phyloP scores from a whole-genome alignment of 305 asterid species.

The Fraxinus floribunda region DNA sequence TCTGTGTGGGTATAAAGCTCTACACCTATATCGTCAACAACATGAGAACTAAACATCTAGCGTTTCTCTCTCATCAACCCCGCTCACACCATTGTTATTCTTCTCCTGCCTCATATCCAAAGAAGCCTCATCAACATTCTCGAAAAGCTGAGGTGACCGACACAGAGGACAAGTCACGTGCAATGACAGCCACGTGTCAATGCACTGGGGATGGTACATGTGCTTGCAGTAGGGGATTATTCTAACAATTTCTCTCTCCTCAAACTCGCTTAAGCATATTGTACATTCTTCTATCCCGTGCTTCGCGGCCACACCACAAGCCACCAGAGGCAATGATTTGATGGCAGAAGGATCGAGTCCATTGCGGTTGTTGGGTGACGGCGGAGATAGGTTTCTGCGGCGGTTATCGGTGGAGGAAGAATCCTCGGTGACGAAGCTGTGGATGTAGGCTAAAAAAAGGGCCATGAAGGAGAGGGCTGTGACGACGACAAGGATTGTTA shows the following conservation, averaged over 20 bases:
- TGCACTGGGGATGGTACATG: constrained; percentile 64
- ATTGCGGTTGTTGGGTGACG: constrained; percentile 13
- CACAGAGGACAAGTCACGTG: constrained; percentile 85
- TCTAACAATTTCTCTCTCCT: constrained; percentile 47
- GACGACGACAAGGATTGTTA: constrained; percentile 50
- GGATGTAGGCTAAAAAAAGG: constrained; percentile 63
- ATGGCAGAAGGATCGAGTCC: constrained; percentile 48
- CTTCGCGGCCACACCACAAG: constrained; percentile 46
- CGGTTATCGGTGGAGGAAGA: constrained; percentile 16
- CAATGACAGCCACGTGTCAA: constrained; percentile 73
- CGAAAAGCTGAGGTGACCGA: constrained; percentile 51
- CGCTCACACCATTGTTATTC: not conserved
- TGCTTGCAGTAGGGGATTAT: constrained; percentile 66
- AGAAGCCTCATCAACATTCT: constrained; percentile 33
- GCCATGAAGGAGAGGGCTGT: constrained; percentile 60
- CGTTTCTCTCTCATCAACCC: constrained; percentile 25
- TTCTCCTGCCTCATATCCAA: constrained; percentile 33
- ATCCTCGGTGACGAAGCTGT: constrained; percentile 37
- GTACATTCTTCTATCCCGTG: constrained; percentile 53
- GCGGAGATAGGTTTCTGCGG: constrained; percentile 18
- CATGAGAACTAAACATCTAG: not conserved
- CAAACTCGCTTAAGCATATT: constrained; percentile 62
- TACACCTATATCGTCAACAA: too few relatives aligned
- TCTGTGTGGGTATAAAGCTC: too few relatives aligned
- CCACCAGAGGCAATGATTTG: constrained; percentile 46